phyloP scores from a whole-genome alignment of 2,329 filamentous ascomycete genomes.

The Phialophora expanda region DNA sequence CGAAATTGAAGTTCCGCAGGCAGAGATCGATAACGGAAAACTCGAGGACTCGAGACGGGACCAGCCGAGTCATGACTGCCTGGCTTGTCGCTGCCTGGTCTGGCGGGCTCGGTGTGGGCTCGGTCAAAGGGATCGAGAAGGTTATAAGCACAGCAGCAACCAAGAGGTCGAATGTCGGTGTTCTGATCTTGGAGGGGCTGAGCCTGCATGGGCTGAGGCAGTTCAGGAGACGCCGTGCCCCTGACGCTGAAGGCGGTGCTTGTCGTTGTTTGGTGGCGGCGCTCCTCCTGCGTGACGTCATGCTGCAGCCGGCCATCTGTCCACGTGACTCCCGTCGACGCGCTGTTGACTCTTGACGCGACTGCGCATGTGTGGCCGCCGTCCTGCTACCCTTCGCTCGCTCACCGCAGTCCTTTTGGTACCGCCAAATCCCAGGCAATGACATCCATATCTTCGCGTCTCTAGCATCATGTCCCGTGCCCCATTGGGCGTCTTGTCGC shows the following conservation, averaged over 20 bases:
- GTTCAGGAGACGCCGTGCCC: not conserved
- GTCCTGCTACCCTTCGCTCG: not conserved
- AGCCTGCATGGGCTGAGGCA: constrained; percentile 16
- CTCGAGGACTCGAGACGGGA: constrained; percentile 12
- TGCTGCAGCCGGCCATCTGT: not conserved
- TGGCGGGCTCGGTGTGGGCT: not conserved
- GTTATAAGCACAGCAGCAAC: not conserved
- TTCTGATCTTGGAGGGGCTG: constrained; percentile 1
- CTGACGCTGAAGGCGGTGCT: constrained; percentile 19
- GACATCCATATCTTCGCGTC: not conserved
- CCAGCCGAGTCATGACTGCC: constrained; percentile 17
- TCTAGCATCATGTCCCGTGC: constrained; percentile 28
- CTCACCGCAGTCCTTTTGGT: not conserved
- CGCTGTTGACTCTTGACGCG: constrained; percentile 8
- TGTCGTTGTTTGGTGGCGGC: not conserved
- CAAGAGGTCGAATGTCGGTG: not conserved
- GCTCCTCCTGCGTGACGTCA: constrained; percentile 7
- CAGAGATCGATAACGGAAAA: constrained; percentile 1
- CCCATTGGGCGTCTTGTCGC: constrained; percentile 32
- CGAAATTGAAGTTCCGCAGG: not conserved
- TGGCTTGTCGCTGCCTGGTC: constrained; percentile 1
- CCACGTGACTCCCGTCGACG: not conserved
- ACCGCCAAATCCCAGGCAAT: constrained; percentile 10
- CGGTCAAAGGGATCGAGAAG: not conserved
- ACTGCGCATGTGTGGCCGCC: not conserved